These are phyloP conservation scores for Linaria vulgaris DNA, from an alignment of 257 asterid species.

Conservation along the genomic window DNA sequence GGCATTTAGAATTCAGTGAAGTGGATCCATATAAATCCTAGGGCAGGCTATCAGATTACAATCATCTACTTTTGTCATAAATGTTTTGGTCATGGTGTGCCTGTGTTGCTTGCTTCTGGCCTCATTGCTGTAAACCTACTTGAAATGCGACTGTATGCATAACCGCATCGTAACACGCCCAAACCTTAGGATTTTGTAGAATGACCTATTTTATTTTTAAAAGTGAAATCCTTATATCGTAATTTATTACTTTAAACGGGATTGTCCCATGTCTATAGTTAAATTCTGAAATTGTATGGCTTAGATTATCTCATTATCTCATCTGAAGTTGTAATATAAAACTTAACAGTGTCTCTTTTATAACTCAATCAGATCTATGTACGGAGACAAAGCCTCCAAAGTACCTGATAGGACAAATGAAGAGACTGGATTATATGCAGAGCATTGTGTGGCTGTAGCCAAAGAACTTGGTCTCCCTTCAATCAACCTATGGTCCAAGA, in stretches of 20 bases:
- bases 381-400: conserved; percentile 70
- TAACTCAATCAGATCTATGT: conserved; percentile 49
- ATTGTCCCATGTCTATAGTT: neutral
- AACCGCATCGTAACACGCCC: too few relatives aligned
- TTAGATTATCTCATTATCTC: neutral
- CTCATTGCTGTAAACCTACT: too few relatives aligned
- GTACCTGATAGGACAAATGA: conserved; percentile 76
- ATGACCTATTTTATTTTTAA: too few relatives aligned
- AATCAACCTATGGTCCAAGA: conserved; percentile 81
- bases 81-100: too few relatives aligned
- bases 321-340: neutral
- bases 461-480: conserved; percentile 73
- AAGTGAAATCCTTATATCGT: neutral
- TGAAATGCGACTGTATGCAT: too few relatives aligned
- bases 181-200: too few relatives aligned
- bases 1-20: too few relatives aligned
- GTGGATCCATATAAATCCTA: too few relatives aligned
- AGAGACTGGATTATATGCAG: conserved; percentile 62
- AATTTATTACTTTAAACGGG: neutral
- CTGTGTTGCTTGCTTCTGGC: too few relatives aligned
- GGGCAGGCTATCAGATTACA: too few relatives aligned
- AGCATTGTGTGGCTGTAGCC: conserved; percentile 66
- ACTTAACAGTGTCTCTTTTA: neutral
- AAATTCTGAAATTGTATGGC: neutral
- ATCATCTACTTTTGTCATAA: too few relatives aligned